Base-by-base conservation (phyloP, 345 rosid species). In the Camelina laxa region DNA sequence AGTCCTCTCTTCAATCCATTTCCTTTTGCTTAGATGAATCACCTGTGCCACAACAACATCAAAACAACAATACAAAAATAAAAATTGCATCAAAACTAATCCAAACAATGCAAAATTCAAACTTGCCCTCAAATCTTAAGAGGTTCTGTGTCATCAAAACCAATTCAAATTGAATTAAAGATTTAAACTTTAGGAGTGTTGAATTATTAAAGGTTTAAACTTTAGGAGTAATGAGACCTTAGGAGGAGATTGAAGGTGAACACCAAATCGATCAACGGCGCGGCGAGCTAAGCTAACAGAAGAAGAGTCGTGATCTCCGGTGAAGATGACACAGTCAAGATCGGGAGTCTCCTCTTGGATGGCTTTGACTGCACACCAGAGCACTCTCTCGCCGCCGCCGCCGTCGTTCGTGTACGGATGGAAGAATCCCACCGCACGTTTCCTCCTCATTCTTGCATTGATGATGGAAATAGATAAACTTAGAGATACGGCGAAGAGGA, bases 331-430 rank as follows among this genome's bases (percentile, higher is more conserved):
- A 65, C 93, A 87, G 62, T 84, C 83, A 27, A 94, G 87, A 79
- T 87, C 84, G 5, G 93, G 88, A 36, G 15, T 65, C 60, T 87
- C 91, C 50, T 94, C 97, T 70, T 94, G 97, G 68, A 94, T 84
- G 14, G 97, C 96, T 85, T 83, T 91, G 55, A 92, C 93, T 16
- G 98, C 89, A 75, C 96, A 94, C 98, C 98, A 94, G 39, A 94
- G 88, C 35, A 92, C 98, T 73, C 98, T 80, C 81, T 94, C 98
- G 9, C 98, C 96, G 60, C 98, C 97, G 31, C 98, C 98, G 15
- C 97, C 98, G 75, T 92, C 98, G 82, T 94, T 90, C 20, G 97
- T 90, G 87, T 83, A 90, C 1, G 97, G 98, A 57, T 94, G 98
- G 83, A 94, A 91, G 87, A 91, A 94, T 1, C 82, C 97, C 38